Percentiles rank a stretch among this genome's conserved stretches.
Conservation (phyloP, 2,329 filamentous ascomycete genomes). For the Colletotrichum sp. region DNA sequence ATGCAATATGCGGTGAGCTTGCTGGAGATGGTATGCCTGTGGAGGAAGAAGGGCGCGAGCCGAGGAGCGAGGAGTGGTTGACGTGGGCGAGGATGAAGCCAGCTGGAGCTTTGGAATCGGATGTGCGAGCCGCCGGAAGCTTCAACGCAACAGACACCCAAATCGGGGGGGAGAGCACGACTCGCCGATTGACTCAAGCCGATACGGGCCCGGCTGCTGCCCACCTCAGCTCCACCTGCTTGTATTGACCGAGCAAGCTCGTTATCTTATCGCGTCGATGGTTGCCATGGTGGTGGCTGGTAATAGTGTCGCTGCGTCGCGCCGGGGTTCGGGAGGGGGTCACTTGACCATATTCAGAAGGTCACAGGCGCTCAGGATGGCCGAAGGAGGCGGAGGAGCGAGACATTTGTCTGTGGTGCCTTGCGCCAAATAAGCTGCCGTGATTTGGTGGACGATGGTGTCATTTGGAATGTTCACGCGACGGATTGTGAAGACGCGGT, state of each 20-base stretch:
- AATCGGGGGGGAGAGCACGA: neutral
- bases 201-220: neutral
- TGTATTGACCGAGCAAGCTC: neutral
- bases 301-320: neutral
- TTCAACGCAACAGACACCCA: neutral
- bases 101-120: slow-evolving; percentile 1
- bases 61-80: neutral
- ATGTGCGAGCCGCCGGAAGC: slow-evolving; percentile 1
- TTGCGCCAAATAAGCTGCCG: neutral
- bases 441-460: neutral
- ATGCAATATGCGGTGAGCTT: neutral
- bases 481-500: neutral
- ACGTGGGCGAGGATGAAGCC: neutral
- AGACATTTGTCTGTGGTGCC: neutral
- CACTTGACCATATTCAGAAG: slow-evolving; percentile 12
- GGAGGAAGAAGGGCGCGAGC: neutral
- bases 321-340: neutral
- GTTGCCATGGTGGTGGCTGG: neutral
- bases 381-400: neutral
- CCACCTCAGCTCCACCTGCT: neutral
- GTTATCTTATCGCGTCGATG: slow-evolving; percentile 2
- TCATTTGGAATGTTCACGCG: neutral
- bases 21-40: neutral
- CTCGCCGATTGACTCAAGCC: neutral
- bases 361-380: neutral